Evolutionary conservation across 352 stramenopile species (phyloP).

Genomic region (Phytophthora nicotianae): DNA sequence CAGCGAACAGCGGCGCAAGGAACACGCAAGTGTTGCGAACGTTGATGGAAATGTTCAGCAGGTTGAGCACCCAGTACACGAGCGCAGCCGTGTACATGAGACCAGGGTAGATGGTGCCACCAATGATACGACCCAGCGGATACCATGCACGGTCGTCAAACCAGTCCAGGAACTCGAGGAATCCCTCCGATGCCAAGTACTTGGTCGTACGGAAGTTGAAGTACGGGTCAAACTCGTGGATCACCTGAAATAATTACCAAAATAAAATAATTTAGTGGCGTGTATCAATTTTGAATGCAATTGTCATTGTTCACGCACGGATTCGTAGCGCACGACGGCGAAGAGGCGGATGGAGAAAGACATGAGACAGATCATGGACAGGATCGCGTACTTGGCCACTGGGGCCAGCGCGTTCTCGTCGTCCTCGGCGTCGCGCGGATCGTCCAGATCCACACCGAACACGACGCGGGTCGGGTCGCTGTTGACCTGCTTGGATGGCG

Average conservation of each 20-base stretch:
- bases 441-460: conserved; percentile 72
- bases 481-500: conserved; percentile 13
- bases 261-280: conserved; percentile 2
- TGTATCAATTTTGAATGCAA: conserved; percentile 2
- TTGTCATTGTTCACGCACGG: conserved; percentile 47
- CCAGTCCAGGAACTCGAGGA: conserved; percentile 97
- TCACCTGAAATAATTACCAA: conserved; percentile 56
- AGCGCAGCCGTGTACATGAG: conserved; percentile 91
- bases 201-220: conserved; percentile 99
- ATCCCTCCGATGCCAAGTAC: conserved; percentile 94
- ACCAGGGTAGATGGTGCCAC: conserved; percentile 93
- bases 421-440: conserved; percentile 67
- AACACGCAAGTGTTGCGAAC: conserved; percentile 94
- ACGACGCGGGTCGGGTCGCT: conserved; percentile 32
- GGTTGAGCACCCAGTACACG: conserved; percentile 91
- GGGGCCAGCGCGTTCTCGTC: conserved; percentile 74
- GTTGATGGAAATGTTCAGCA: conserved; percentile 93
- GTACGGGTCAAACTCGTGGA: conserved; percentile 94
- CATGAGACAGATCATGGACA: conserved; percentile 93
- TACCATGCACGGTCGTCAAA: conserved; percentile 97
- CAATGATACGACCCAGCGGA: conserved; percentile 92
- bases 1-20: conserved; percentile 90
- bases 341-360: conserved; percentile 94
- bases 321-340: conserved; percentile 93
- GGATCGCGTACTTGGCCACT: conserved; percentile 89